These are phyloP conservation scores for Grammothele lineata DNA, from an alignment of 768 basidiomycete species.

Conservation along the genomic window DNA sequence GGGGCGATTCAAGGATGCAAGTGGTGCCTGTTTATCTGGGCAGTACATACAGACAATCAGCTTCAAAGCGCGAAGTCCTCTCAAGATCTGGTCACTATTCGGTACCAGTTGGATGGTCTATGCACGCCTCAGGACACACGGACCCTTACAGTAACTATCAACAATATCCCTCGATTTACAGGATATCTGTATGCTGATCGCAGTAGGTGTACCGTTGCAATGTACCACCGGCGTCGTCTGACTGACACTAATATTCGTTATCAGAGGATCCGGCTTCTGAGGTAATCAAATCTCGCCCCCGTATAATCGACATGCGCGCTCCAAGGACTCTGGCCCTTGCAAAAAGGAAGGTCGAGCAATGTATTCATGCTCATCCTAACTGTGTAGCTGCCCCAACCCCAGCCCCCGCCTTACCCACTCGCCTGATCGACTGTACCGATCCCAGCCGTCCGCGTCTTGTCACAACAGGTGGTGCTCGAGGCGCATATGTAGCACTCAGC, in stretches of 20 bases:
- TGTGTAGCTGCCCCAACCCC: not conserved
- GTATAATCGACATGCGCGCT: not conserved
- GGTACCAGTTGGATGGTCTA: no score
- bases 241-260: no score
- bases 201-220: not conserved
- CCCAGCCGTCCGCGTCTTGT: not conserved
- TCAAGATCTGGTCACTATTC: no score
- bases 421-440: conserved; percentile 8
- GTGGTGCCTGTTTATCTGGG: no score
- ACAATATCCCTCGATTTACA: not conserved
- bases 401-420: conserved; percentile 4
- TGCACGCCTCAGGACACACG: conserved; percentile 3
- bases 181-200: conserved; percentile 3
- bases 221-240: no score
- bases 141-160: not conserved
- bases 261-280: conserved; percentile 6
- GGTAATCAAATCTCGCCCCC: not conserved
- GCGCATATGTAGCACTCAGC: conserved; percentile 5
- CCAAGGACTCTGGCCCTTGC: not conserved
- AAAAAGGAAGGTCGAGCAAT: no score
- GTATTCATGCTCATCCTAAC: no score
- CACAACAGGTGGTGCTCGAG: not conserved
- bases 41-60: no score
- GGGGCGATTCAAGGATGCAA: no score
- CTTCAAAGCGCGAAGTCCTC: no score